These are phyloP conservation scores for Flaveria robusta DNA, from an alignment of 129 eudicot genomes.

Conservation along the genomic window DNA sequence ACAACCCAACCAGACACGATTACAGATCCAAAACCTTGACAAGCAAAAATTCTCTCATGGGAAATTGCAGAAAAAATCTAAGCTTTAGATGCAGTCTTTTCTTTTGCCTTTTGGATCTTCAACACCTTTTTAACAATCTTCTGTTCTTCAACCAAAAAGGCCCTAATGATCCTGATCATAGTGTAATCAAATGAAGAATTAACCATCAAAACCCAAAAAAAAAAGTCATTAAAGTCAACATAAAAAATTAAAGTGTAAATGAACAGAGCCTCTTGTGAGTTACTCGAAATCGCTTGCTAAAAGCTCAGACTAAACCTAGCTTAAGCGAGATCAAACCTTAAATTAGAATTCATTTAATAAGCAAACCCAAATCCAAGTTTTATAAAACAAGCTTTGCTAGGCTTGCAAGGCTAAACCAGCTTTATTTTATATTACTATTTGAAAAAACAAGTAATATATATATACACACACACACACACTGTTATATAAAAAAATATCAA, in stretches of 20 bases:
- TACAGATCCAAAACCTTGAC: conserved; percentile 31
- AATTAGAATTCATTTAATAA: too few relatives aligned
- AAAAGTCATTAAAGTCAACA: not conserved
- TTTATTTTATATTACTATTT: too few relatives aligned
- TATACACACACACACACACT: too few relatives aligned
- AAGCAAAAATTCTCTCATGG: conserved; percentile 40
- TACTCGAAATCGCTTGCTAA: too few relatives aligned
- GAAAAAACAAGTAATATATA: too few relatives aligned
- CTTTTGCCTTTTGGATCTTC: conserved; percentile 87
- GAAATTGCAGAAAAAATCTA: conserved; percentile 27
- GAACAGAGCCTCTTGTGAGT: too few relatives aligned
- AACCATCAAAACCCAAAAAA: not conserved
- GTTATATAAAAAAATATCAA: too few relatives aligned
- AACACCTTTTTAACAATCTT: conserved; percentile 88
- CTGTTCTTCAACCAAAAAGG: conserved; percentile 88
- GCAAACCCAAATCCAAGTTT: too few relatives aligned
- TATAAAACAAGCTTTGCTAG: too few relatives aligned
- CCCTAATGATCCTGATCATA: conserved; percentile 66
- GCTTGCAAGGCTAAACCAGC: too few relatives aligned
- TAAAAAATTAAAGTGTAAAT: not conserved
- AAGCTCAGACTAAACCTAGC: too few relatives aligned
- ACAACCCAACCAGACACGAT: not conserved
- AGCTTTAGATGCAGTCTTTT: conserved; percentile 63
- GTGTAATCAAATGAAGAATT: not conserved
- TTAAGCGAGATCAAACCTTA: too few relatives aligned